phyloP scores from a whole-genome alignment of 345 rosid genomes.

The Anacardium occidentale region DNA sequence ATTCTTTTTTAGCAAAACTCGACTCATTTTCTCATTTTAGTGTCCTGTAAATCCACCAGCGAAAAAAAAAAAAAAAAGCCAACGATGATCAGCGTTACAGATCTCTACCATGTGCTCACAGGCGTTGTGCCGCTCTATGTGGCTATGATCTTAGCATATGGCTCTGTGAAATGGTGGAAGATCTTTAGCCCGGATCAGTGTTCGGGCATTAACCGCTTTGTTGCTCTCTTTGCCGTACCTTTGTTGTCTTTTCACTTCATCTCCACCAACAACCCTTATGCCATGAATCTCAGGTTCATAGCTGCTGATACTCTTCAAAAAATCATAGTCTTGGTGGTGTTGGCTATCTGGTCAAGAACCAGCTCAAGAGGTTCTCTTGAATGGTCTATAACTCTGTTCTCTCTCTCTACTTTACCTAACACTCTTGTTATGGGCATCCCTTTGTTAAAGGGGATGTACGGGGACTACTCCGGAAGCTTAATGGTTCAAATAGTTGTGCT shows the following conservation, averaged over 20 bases:
- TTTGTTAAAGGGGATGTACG: constrained; percentile 69
- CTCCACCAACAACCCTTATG: constrained; percentile 60
- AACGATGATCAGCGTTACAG: constrained; percentile 48
- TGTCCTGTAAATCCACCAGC: background rate
- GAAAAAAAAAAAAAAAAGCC: background rate
- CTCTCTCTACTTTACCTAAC: constrained; percentile 68
- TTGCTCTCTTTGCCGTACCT: constrained; percentile 76
- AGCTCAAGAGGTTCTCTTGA: constrained; percentile 63
- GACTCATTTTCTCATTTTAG: too few species aligned
- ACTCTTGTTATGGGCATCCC: constrained; percentile 87
- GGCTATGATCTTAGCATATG: constrained; percentile 74
- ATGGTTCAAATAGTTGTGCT: constrained; percentile 82
- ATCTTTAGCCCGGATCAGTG: constrained; percentile 79
- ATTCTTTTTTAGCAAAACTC: too few species aligned
- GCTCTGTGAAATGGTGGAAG: constrained; percentile 85
- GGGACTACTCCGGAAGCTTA: constrained; percentile 49
- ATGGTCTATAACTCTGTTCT: constrained; percentile 76
- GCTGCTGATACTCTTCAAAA: constrained; percentile 71
- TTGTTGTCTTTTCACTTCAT: constrained; percentile 76
- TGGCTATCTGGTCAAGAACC: constrained; percentile 51
- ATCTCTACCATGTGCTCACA: constrained; percentile 71
- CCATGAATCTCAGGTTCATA: constrained; percentile 71
- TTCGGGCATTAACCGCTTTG: constrained; percentile 76
- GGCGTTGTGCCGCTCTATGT: constrained; percentile 81
- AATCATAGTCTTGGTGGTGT: constrained; percentile 46